A percentile compares a stretch with the other conserved stretches of the same genome.
These are phyloP conservation scores for Talinum fruticosum DNA, from an alignment of 148 eudicot species.

Conservation along the genomic window DNA sequence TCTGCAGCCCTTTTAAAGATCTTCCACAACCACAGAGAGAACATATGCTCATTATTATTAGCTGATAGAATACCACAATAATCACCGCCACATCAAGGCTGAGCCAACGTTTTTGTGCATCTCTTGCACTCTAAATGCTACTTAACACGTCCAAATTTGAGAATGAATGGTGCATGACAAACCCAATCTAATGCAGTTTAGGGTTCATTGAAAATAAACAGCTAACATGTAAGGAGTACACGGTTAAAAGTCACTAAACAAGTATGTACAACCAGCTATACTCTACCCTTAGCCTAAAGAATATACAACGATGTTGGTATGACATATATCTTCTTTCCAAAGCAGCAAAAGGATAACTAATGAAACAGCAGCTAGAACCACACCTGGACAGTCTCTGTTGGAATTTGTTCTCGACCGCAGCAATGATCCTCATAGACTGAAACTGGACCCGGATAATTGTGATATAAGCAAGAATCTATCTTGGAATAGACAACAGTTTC, in stretches of 20 bases:
- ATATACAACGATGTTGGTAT: not conserved
- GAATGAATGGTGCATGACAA: not conserved
- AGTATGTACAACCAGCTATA: slow-evolving; percentile 7
- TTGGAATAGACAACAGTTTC: slow-evolving; percentile 62
- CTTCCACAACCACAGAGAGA: too few species aligned
- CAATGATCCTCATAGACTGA: slow-evolving; percentile 71
- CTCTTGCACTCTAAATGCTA: not conserved
- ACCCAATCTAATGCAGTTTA: not conserved
- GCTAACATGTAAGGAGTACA: slow-evolving; percentile 2
- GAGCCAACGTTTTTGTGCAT: not conserved
- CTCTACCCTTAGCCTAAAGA: not conserved
- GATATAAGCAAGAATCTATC: slow-evolving; percentile 75
- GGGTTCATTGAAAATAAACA: not conserved
- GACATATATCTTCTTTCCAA: not conserved
- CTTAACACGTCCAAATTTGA: not conserved
- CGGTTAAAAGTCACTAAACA: not conserved
- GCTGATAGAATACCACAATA: too few species aligned
- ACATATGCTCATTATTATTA: too few species aligned
- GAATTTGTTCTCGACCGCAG: slow-evolving; percentile 66
- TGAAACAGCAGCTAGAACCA: slow-evolving; percentile 21
- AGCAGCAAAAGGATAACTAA: slow-evolving; percentile 2
- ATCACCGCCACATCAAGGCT: too few species aligned
- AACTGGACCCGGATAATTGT: slow-evolving; percentile 47
- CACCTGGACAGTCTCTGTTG: slow-evolving; percentile 86
- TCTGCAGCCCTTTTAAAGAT: not conserved